Evolutionary conservation across 495 filamentous ascomycete genomes (phyloP), one percentile per base, ranked within the genome.

Genomic region (Aspergillus saccharolyticus): DNA sequence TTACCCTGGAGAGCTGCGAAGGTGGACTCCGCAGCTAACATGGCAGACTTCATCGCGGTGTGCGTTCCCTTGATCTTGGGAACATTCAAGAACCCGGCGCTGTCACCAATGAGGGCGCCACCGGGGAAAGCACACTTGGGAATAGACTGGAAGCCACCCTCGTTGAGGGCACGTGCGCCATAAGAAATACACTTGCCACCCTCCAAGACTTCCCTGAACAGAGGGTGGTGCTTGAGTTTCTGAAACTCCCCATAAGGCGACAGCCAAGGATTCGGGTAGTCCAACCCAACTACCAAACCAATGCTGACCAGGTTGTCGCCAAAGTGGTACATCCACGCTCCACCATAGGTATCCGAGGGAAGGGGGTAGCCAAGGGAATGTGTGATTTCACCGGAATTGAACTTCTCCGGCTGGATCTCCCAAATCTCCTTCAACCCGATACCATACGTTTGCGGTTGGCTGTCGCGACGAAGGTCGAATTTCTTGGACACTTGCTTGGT

Each of bases 1-100:
- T 77, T 83, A 42, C 72, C 67, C 54, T 75, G 66, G 25, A 99
- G 76, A 5, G 94, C 94, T 14, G 77, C 75, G 73, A 83, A 97
- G 7, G 91, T 80, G 15, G 95, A 88, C 70, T 97, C 90, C 14
- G 94, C 94, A 12, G 95, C 95, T 18, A 99, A 78, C 90, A 97
- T 99, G 57, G 94, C 94, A 3, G 88, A 91, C 66, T 89, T 90
- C 93, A 99, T 97, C 24, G 94, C 89, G 17, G 94, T 96, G 72
- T 99, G 94, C 6, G 93, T 96, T 60, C 94, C 94, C 74, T 99
- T 99, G 71, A 99, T 89, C 75, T 99, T 97, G 42, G 94, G 94
- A 21, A 99, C 89, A 69, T 99, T 99, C 67, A 99, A 78, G 69
- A 99, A 97, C 12, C 94, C 94, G 39, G 94, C 94, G 17, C 92